Conservation (phyloP, 371 early-diverging fungal species). For the Rhizopus arrhizus region DNA sequence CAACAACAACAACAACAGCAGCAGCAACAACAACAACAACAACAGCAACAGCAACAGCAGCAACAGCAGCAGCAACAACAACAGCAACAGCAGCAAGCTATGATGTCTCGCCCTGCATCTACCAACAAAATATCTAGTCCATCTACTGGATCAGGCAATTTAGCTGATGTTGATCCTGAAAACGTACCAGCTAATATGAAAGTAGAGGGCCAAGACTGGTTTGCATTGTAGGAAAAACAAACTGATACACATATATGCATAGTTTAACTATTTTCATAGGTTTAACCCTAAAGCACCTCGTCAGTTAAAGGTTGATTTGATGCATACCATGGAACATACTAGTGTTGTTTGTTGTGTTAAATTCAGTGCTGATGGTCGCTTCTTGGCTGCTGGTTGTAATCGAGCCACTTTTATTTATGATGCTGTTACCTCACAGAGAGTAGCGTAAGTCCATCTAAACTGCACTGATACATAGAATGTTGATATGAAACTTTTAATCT, state of each 20-base stretch:
- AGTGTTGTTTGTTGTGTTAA: conserved; percentile 97
- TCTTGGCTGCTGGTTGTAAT: conserved; percentile 95
- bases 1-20: conserved; percentile 18
- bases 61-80: conserved; percentile 20
- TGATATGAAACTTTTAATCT: not conserved
- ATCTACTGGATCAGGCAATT: conserved; percentile 39
- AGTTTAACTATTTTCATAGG: conserved; percentile 26
- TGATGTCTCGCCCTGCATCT: not conserved
- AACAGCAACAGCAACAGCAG: conserved; percentile 18
- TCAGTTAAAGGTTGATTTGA: conserved; percentile 78
- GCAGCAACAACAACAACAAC: conserved; percentile 10
- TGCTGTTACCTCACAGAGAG: conserved; percentile 69
- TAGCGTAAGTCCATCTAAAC: conserved; percentile 55
- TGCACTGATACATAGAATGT: not conserved
- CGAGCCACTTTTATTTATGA: conserved; percentile 89
- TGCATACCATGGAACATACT: conserved; percentile 83
- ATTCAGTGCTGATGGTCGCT: conserved; percentile 90
- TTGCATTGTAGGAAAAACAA: conserved; percentile 66
- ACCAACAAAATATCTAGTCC: conserved; percentile 4
- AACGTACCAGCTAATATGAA: conserved; percentile 77
- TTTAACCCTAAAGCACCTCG: conserved; percentile 77
- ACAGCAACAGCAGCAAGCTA: conserved; percentile 6
- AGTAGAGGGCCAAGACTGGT: conserved; percentile 89
- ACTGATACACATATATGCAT: not conserved
- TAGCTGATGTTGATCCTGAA: conserved; percentile 84